Percentiles rank a stretch among this genome's conserved stretches.
Evolutionary conservation across 371 early-diverging fungal species (phyloP).

Genomic region (Blakeslea trispora): DNA sequence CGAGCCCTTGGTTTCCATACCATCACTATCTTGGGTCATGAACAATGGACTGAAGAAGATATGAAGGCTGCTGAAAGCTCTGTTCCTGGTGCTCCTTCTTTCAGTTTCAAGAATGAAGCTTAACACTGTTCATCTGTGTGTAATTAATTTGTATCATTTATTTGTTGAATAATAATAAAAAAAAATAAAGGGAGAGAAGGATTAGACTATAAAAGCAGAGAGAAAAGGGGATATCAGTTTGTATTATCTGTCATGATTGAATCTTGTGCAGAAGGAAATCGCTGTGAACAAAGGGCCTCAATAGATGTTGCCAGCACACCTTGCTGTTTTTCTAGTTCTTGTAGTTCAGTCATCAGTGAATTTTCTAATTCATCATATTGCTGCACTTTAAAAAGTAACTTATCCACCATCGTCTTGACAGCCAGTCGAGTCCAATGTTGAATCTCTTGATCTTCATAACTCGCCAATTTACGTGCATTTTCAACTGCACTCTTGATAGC

Average conservation of each 20-base stretch:
- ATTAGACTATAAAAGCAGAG: too few relatives aligned
- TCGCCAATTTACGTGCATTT: slow-evolving; percentile 62
- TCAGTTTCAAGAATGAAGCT: slow-evolving; percentile 52
- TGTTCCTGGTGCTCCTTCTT: slow-evolving; percentile 71
- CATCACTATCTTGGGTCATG: slow-evolving; percentile 45
- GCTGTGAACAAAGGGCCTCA: slow-evolving; percentile 24
- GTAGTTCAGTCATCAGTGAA: slow-evolving; percentile 77
- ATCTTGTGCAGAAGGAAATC: not conserved
- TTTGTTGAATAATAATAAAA: too few relatives aligned
- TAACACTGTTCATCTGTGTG: not conserved
- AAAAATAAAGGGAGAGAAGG: too few relatives aligned
- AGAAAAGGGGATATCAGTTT: too few relatives aligned
- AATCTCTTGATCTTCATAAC: slow-evolving; percentile 82
- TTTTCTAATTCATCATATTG: slow-evolving; percentile 91
- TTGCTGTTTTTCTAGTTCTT: slow-evolving; percentile 84
- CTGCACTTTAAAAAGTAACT: slow-evolving; percentile 84
- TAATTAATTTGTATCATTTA: too few relatives aligned
- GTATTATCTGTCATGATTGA: not conserved
- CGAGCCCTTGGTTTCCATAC: slow-evolving; percentile 48
- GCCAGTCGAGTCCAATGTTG: slow-evolving; percentile 77
- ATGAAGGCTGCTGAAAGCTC: slow-evolving; percentile 58
- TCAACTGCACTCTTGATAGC: slow-evolving; percentile 66
- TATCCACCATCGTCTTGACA: slow-evolving; percentile 81
- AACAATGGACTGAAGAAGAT: slow-evolving; percentile 54
- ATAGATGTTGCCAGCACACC: slow-evolving; percentile 33